Percentiles rank a stretch among this genome's conserved stretches.
Conservation (phyloP, 2,329 filamentous ascomycete genomes). For the Aureobasidium sp. region DNA sequence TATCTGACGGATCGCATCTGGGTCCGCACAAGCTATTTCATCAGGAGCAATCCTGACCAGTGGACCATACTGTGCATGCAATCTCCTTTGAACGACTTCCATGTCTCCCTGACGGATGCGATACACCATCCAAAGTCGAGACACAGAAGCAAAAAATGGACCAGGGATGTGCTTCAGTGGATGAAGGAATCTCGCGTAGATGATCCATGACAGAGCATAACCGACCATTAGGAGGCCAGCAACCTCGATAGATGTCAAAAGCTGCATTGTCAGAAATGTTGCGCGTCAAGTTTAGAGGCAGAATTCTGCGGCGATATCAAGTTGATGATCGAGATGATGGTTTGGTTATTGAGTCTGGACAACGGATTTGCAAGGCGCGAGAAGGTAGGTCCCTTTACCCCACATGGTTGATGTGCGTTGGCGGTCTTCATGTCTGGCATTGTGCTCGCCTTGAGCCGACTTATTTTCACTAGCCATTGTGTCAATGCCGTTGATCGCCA, state of each 20-base stretch:
- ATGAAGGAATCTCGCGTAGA: background rate
- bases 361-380: too few relatives aligned
- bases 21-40: slow-evolving; percentile 66
- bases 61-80: slow-evolving; percentile 61
- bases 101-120: slow-evolving; percentile 64
- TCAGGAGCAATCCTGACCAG: slow-evolving; percentile 69
- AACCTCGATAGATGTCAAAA: background rate
- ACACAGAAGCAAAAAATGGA: slow-evolving; percentile 50
- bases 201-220: background rate
- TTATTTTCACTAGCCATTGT: too few relatives aligned
- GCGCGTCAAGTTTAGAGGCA: too few relatives aligned
- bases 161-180: slow-evolving; percentile 35
- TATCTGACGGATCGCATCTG: slow-evolving; percentile 57
- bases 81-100: slow-evolving; percentile 36
- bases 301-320: too few relatives aligned
- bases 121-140: slow-evolving; percentile 41
- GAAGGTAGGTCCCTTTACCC: too few relatives aligned
- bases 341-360: too few relatives aligned
- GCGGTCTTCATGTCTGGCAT: too few relatives aligned
- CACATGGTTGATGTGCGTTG: too few relatives aligned
- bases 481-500: too few relatives aligned
- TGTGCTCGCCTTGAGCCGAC: too few relatives aligned
- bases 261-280: background rate
- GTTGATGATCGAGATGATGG: too few relatives aligned
- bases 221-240: background rate